Evolutionary conservation across 345 rosid species (phyloP).

Genomic region (Populus ilicifolia): DNA sequence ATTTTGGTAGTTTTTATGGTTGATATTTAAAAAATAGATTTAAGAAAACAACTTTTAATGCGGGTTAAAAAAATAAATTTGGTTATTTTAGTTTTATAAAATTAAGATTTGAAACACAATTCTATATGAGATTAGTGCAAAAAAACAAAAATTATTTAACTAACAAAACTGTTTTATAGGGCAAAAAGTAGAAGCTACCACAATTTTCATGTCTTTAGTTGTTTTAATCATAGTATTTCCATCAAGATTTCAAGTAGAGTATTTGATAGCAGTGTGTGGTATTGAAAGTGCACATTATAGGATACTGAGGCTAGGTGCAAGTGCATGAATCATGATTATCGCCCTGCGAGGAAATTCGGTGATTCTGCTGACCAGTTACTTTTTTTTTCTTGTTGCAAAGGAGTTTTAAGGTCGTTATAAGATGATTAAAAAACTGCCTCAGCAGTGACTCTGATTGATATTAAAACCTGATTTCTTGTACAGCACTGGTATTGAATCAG

Average conservation of each 20-base stretch:
- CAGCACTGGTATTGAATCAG: constrained; percentile 40
- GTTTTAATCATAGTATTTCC: not conserved
- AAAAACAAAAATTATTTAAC: too few relatives aligned
- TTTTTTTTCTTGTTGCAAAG: not conserved
- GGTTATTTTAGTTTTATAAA: too few relatives aligned
- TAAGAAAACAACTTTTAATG: too few relatives aligned
- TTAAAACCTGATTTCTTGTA: not conserved
- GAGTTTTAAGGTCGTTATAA: not conserved
- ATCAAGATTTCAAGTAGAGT: not conserved
- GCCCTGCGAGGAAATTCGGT: not conserved
- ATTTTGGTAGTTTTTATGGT: too few relatives aligned
- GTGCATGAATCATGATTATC: not conserved
- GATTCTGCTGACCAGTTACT: not conserved
- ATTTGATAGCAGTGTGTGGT: not conserved
- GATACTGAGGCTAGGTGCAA: not conserved
- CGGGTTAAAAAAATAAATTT: too few relatives aligned
- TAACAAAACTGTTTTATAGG: too few relatives aligned
- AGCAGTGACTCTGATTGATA: not conserved
- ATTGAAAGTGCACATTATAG: not conserved
- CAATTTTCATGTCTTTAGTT: not conserved
- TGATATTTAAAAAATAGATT: too few relatives aligned
- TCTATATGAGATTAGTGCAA: too few relatives aligned
- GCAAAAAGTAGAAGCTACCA: too few relatives aligned
- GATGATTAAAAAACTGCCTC: not conserved
- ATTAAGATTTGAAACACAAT: too few relatives aligned